phyloP scores from a whole-genome alignment of 345 rosid genomes.

The Gossypium raimondii region DNA sequence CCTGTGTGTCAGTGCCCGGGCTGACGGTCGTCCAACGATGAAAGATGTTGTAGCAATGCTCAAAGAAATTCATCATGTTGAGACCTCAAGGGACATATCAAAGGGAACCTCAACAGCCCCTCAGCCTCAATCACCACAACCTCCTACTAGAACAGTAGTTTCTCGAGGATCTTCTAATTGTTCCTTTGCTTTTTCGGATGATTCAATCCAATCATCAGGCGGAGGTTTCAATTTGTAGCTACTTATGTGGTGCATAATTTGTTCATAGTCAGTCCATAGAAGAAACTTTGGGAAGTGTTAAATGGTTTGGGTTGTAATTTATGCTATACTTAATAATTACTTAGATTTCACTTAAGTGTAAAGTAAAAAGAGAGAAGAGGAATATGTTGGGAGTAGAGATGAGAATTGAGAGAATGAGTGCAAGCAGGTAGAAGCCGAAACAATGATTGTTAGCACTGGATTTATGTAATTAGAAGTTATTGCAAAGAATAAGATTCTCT shows the following conservation, averaged over 20 bases:
- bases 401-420: constrained; percentile 25
- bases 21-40: constrained; percentile 72
- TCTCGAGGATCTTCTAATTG: constrained; percentile 72
- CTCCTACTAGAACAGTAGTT: constrained; percentile 43
- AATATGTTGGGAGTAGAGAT: constrained; percentile 17
- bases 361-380: constrained; percentile 11
- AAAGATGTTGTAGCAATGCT: constrained; percentile 93
- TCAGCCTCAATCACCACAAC: constrained; percentile 19
- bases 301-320: not conserved
- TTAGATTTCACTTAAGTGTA: constrained; percentile 15
- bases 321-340: constrained; percentile 2
- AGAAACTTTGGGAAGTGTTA: constrained; percentile 1
- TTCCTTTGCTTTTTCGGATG: constrained; percentile 73
- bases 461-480: constrained; percentile 27
- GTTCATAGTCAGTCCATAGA: constrained; percentile 18
- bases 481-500: constrained; percentile 35
- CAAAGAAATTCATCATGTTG: constrained; percentile 65
- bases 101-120: constrained; percentile 34
- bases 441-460: constrained; percentile 34
- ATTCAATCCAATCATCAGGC: constrained; percentile 36
- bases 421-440: constrained; percentile 22
- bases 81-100: constrained; percentile 32
- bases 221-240: constrained; percentile 6
- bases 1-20: constrained; percentile 60
- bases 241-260: not conserved